Evolutionary conservation across 129 eudicot species (phyloP), one percentile per base, ranked within the genome.

Genomic region (Saposhnikovia divaricata): DNA sequence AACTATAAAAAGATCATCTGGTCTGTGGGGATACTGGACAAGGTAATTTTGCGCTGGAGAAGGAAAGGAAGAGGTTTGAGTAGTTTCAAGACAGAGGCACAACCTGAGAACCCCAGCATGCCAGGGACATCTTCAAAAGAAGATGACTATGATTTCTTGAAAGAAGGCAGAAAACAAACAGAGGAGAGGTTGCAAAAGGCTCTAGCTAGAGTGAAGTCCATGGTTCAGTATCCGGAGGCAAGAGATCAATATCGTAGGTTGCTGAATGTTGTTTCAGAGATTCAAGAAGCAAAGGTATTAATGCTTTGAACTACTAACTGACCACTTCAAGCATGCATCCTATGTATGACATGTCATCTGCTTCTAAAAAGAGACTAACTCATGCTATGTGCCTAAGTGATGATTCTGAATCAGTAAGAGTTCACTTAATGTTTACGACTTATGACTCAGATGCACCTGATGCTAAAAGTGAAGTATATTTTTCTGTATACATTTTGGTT

Each of bases 11-110:
- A 89, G 84, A 91, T 95, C 65, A 87, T 90, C 83, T 95, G 98
- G 98, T 95, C 97, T 2, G 98, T 95, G 59, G 98, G 98, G 65
- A 95, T 95, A 40, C 63, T 95, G 81, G 98, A 95, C 86, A 95
- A 95, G 88, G 96, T 95, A 40, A 92, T 95, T 28, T 86, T 95
- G 76, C 87, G 97, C 27, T 95, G 98, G 98, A 87, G 94, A 83
- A 85, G 98, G 75, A 95, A 90, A 82, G 98, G 98, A 83, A 90
- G 94, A 39, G 98, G 98, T 77, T 86, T 95, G 78, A 87, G 97
- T 59, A 91, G 97, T 63, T 89, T 95, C 80, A 93, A 88, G 89
- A 90, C 91, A 28, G 98, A 92, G 84, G 75, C 94, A 72, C 78
- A 70, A 76, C 83, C 80, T 37, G 91, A 89, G 45, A 89, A 81